A percentile compares a stretch with the other conserved stretches of the same genome.
phyloP scores from a whole-genome alignment of 2,329 filamentous ascomycete genomes.

The Chlorencoelia australis region DNA sequence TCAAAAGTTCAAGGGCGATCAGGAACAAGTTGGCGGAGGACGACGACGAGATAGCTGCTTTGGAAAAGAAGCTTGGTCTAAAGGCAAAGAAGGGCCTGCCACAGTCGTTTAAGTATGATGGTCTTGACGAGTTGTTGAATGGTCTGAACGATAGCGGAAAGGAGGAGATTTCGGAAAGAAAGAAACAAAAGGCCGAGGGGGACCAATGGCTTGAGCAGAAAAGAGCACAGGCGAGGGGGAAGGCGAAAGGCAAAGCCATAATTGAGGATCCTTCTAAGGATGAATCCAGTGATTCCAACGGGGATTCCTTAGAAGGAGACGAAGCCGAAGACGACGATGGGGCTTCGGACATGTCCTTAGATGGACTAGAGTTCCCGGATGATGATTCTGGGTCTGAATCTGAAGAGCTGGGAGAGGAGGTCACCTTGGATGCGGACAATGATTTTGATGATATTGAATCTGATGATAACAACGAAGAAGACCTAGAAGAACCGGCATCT shows the following conservation, averaged over 20 bases:
- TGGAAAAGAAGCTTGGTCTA: conserved; percentile 82
- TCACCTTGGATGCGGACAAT: conserved; percentile 29
- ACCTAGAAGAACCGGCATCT: conserved; percentile 30
- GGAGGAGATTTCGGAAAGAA: conserved; percentile 35
- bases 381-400: conserved; percentile 19
- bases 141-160: conserved; percentile 49
- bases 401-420: conserved; percentile 26
- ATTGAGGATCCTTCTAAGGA: conserved; percentile 3
- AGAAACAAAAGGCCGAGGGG: conserved; percentile 47
- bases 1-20: conserved; percentile 30
- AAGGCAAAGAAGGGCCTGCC: conserved; percentile 63
- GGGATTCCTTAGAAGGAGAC: conserved; percentile 20
- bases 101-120: conserved; percentile 70
- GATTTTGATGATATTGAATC: conserved; percentile 32
- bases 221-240: conserved; percentile 35
- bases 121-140: conserved; percentile 67
- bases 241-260: conserved; percentile 2
- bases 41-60: conserved; percentile 75
- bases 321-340: conserved; percentile 26
- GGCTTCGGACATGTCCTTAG: conserved; percentile 21
- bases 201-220: conserved; percentile 53
- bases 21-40: conserved; percentile 64
- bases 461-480: conserved; percentile 26
- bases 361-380: conserved; percentile 24
- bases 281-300: conserved; percentile 13